Percentiles rank a stretch among this genome's conserved stretches.
Conservation (phyloP, 495 filamentous ascomycete genomes). For the Diplogelasinospora grovesii region DNA sequence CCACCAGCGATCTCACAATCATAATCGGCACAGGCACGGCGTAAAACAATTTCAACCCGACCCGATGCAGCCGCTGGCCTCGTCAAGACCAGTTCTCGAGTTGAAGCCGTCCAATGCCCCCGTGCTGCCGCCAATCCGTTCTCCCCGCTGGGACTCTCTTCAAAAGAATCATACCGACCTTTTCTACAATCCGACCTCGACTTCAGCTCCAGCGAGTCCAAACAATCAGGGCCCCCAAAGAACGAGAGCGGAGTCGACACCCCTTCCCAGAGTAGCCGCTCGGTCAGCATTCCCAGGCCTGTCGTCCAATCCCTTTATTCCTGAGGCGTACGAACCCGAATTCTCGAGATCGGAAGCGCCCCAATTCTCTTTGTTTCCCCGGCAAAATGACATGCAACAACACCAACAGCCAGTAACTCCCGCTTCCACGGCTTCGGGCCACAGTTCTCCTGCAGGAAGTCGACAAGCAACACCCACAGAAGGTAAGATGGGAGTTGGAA, state of each 20-base stretch:
- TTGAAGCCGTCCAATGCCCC: constrained; percentile 10
- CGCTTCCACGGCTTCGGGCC: constrained; percentile 17
- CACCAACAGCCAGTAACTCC: constrained; percentile 10
- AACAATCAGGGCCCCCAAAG: constrained; percentile 9
- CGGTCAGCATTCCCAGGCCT: constrained; percentile 26
- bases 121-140: constrained; percentile 19
- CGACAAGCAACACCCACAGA: constrained; percentile 17
- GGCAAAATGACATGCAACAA: constrained; percentile 22
- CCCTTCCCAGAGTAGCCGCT: constrained; percentile 14
- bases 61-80: constrained; percentile 8
- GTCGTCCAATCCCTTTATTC: constrained; percentile 28
- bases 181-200: constrained; percentile 3
- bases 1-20: too few species aligned
- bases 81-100: constrained; percentile 14
- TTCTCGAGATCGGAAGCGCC: constrained; percentile 6
- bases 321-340: constrained; percentile 16
- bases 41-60: constrained; percentile 14
- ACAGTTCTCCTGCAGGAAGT: constrained; percentile 17
- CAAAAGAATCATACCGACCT: constrained; percentile 14
- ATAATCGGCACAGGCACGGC: constrained; percentile 10
- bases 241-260: constrained; percentile 21
- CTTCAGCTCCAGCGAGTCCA: constrained; percentile 8
- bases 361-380: constrained; percentile 17
- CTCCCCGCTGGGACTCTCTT: constrained; percentile 39
- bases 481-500: constrained; percentile 32